Percentiles rank a stretch among this genome's conserved stretches.
phyloP scores from a whole-genome alignment of 192 early-diverging fungal genomes.

The Entrophospora sp. region DNA sequence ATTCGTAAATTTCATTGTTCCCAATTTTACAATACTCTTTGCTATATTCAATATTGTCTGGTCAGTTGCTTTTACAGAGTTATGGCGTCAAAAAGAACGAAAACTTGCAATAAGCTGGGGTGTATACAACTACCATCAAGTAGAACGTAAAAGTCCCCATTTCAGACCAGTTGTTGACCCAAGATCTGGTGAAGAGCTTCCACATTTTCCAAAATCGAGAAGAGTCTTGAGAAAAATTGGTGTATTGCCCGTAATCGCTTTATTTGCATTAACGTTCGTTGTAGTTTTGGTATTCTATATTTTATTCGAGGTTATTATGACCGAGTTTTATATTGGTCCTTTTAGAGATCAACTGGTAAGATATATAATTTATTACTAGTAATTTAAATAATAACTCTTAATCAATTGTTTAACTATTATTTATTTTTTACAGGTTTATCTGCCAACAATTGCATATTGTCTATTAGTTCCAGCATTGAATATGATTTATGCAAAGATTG shows the following conservation, averaged over 20 bases:
- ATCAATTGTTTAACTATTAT: too few species aligned
- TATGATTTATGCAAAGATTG: slow-evolving; percentile 52
- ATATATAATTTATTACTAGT: background rate
- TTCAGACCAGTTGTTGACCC: slow-evolving; percentile 61
- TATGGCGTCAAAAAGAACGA: slow-evolving; percentile 72
- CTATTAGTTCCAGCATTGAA: slow-evolving; percentile 64
- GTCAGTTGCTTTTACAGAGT: slow-evolving; percentile 63
- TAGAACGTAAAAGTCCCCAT: slow-evolving; percentile 54
- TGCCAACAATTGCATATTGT: slow-evolving; percentile 69
- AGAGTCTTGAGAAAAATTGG: slow-evolving; percentile 55
- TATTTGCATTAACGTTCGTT: slow-evolving; percentile 50
- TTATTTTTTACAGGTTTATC: slow-evolving; percentile 39
- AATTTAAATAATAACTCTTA: too few species aligned
- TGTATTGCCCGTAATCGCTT: slow-evolving; percentile 47
- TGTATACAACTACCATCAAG: slow-evolving; percentile 45
- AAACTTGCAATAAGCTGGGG: slow-evolving; percentile 75
- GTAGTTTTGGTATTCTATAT: slow-evolving; percentile 62
- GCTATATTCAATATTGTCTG: slow-evolving; percentile 57
- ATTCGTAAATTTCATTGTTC: slow-evolving; percentile 41
- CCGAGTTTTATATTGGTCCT: slow-evolving; percentile 79
- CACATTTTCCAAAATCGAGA: slow-evolving; percentile 63
- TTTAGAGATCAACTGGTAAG: slow-evolving; percentile 46
- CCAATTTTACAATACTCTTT: slow-evolving; percentile 56
- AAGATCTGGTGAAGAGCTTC: slow-evolving; percentile 63
- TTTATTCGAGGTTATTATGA: slow-evolving; percentile 63